Percentiles rank a stretch among this genome's conserved stretches.
These are phyloP conservation scores for Neonectria punicea DNA, from an alignment of 2,329 filamentous ascomycete species.

Conservation along the genomic window DNA sequence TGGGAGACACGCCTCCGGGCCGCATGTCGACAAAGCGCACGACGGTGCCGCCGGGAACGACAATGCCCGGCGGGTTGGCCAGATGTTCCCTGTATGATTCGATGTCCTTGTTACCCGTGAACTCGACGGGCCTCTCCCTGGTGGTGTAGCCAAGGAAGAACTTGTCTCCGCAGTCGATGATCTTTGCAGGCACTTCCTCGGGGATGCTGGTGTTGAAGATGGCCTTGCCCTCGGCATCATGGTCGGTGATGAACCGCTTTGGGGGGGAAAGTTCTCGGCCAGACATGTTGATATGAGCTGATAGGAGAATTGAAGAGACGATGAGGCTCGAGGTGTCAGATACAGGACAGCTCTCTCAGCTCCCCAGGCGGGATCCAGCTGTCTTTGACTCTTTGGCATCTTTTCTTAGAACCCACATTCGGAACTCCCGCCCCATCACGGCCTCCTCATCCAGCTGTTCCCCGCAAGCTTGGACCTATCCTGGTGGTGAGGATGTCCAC, in stretches of 20 bases:
- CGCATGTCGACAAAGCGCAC: conserved; percentile 61
- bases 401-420: conserved; percentile 6
- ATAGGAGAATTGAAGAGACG: not conserved
- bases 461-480: conserved; percentile 6
- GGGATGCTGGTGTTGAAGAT: conserved; percentile 32
- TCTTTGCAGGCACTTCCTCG: conserved; percentile 22
- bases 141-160: conserved; percentile 37
- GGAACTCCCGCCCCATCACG: conserved; percentile 24
- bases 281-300: conserved; percentile 12
- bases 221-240: conserved; percentile 33
- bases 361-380: conserved; percentile 5
- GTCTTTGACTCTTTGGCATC: conserved; percentile 9
- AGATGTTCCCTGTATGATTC: conserved; percentile 26
- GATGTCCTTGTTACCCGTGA: conserved; percentile 29
- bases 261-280: conserved; percentile 27
- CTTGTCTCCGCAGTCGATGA: conserved; percentile 23
- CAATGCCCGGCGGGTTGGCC: conserved; percentile 36
- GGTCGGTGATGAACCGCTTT: conserved; percentile 36
- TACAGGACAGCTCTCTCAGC: not conserved
- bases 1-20: conserved; percentile 43
- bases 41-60: conserved; percentile 52
- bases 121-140: conserved; percentile 20
- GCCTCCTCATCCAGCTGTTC: conserved; percentile 4
- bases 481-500: conserved; percentile 5
- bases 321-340: not conserved